A percentile compares a stretch with the other conserved stretches of the same genome.
Conservation (phyloP, 345 rosid species). For the Hibiscus tridactylites region DNA sequence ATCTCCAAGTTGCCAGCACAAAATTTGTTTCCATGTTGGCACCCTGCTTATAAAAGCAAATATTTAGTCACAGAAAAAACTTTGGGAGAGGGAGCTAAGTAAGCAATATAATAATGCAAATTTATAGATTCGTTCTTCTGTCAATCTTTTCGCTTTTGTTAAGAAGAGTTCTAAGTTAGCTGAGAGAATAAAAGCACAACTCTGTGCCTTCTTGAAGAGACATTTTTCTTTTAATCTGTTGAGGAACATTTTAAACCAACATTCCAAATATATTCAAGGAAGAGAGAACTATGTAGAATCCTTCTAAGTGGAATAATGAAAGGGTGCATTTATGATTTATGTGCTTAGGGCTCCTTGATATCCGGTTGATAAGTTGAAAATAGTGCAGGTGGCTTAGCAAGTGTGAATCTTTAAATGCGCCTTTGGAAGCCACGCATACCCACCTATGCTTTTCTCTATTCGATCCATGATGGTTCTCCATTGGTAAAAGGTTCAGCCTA, state of each 20-base stretch:
- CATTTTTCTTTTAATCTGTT: neutral
- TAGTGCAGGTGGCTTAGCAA: neutral
- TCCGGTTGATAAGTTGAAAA: neutral
- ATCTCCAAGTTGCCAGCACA: conserved; percentile 65
- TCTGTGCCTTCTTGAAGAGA: neutral
- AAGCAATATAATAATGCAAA: neutral
- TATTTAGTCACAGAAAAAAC: neutral
- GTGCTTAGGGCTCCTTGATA: neutral
- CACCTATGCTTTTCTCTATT: neutral
- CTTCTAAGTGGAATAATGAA: neutral
- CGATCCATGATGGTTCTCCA: neutral
- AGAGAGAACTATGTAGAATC: neutral
- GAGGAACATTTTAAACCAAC: neutral
- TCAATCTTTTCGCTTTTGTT: neutral
- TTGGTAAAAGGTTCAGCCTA: neutral
- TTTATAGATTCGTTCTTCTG: neutral
- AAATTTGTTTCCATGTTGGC: conserved; percentile 16
- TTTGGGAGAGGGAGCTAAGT: neutral
- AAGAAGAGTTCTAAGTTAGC: neutral
- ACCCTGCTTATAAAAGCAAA: conserved; percentile 23
- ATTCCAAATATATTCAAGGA: neutral
- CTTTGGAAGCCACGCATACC: neutral
- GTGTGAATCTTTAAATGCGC: neutral
- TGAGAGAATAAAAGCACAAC: neutral
- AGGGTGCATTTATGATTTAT: neutral